A percentile compares a stretch with the other conserved stretches of the same genome.
Conservation (phyloP, 2,329 filamentous ascomycete genomes). For the Phoma sp. region DNA sequence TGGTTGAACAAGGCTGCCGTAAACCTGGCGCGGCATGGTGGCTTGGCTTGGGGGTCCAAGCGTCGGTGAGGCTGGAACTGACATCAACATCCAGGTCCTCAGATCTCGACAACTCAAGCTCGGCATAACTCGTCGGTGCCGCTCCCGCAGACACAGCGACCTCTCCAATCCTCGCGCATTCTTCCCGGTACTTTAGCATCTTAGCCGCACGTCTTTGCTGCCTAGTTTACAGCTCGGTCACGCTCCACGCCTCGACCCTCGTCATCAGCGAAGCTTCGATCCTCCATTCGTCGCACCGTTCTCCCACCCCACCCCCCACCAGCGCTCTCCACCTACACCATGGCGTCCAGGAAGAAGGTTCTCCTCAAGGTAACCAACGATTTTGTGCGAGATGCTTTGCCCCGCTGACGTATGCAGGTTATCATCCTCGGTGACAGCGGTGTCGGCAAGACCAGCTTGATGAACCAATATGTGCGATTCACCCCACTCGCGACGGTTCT, state of each 20-base stretch:
- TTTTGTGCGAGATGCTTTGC: neutral
- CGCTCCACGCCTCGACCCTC: constrained; percentile 9
- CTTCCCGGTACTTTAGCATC: neutral
- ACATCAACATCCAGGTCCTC: constrained; percentile 15
- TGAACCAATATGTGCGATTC: constrained; percentile 98
- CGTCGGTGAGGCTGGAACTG: constrained; percentile 11
- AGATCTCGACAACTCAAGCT: constrained; percentile 4
- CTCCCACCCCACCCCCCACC: constrained; percentile 12
- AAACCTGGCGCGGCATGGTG: constrained; percentile 9
- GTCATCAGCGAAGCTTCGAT: constrained; percentile 14
- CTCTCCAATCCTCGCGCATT: neutral
- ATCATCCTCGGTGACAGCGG: constrained; percentile 99
- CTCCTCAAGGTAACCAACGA: constrained; percentile 75
- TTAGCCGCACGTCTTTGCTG: neutral
- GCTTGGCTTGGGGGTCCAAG: too few species aligned
- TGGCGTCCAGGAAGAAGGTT: constrained; percentile 74
- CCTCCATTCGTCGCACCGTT: neutral
- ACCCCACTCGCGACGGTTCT: neutral
- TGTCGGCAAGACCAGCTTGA: constrained; percentile 98
- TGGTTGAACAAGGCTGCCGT: neutral
- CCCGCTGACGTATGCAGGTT: constrained; percentile 66
- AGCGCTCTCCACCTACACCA: constrained; percentile 21
- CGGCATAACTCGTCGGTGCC: constrained; percentile 3
- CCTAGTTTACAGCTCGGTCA: neutral
- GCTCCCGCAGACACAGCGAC: neutral